These are phyloP conservation scores for Trichoderma atroviride DNA, from an alignment of 2,329 filamentous ascomycete species.

Conservation along the genomic window DNA sequence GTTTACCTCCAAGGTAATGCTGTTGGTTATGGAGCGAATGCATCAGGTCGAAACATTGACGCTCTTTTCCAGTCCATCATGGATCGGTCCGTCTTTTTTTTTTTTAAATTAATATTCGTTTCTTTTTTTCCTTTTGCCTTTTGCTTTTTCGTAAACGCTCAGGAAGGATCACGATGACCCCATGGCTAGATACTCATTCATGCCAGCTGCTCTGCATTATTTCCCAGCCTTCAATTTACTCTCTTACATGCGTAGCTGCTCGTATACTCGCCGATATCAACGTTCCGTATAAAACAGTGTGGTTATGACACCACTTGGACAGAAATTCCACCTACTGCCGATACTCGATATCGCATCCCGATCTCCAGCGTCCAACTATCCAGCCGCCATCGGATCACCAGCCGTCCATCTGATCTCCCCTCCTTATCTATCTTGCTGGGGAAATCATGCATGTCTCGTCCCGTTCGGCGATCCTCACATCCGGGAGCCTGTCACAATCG, in stretches of 20 bases:
- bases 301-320: not conserved
- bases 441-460: not conserved
- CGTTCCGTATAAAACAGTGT: not conserved
- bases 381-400: conserved; percentile 10
- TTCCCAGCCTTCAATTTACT: not conserved
- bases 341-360: conserved; percentile 2
- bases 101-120: not conserved
- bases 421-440: not conserved
- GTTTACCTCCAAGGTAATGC: not conserved
- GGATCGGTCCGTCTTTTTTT: not conserved
- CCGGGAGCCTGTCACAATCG: not conserved
- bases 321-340: too few species aligned
- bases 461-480: not conserved
- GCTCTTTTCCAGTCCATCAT: not conserved
- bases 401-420: conserved; percentile 7
- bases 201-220: not conserved
- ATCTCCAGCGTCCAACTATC: not conserved
- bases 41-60: not conserved
- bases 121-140: not conserved
- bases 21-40: not conserved
- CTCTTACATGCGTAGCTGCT: not conserved
- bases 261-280: not conserved
- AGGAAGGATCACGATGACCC: not conserved
- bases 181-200: not conserved
- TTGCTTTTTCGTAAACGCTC: not conserved